Percentiles rank a stretch among this genome's conserved stretches.
Conservation (phyloP, 306 rosid species). For the Citrullus mucosospermus region DNA sequence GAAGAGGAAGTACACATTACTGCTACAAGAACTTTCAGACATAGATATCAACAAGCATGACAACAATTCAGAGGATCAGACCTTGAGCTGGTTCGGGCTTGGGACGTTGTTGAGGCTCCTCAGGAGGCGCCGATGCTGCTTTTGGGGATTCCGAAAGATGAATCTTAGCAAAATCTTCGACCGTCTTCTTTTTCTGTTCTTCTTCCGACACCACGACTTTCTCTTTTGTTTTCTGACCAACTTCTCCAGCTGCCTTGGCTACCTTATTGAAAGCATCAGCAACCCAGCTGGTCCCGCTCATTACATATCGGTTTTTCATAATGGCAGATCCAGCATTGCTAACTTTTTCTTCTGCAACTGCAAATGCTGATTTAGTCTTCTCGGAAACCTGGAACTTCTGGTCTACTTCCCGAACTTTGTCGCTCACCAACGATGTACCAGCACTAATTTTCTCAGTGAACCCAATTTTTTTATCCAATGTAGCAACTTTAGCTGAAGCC, state of each 20-base stretch:
- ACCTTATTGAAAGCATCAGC: constrained; percentile 72
- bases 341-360: constrained; percentile 82
- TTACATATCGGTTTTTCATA: constrained; percentile 79
- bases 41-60: constrained; percentile 27
- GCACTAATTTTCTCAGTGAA: constrained; percentile 67
- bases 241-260: constrained; percentile 87
- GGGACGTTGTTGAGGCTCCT: constrained; percentile 27
- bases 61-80: constrained; percentile 61
- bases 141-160: constrained; percentile 53
- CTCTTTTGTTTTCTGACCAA: constrained; percentile 81
- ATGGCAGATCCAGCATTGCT: constrained; percentile 85
- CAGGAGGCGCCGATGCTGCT: constrained; percentile 42
- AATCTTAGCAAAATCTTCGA: constrained; percentile 43
- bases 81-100: constrained; percentile 76
- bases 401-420: constrained; percentile 79
- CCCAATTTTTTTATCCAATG: constrained; percentile 80
- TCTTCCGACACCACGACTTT: constrained; percentile 50
- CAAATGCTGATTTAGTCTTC: constrained; percentile 84
- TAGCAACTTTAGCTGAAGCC: constrained; percentile 75
- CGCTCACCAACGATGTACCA: constrained; percentile 69
- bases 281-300: constrained; percentile 78
- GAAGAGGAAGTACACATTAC: constrained; percentile 9
- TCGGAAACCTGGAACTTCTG: constrained; percentile 94
- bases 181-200: constrained; percentile 40
- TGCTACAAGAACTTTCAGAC: constrained; percentile 16